Percentiles rank a stretch among this genome's conserved stretches.
These are phyloP conservation scores for Plasmodium billcollinsi DNA, from an alignment of 169 alveolate species.

Conservation along the genomic window DNA sequence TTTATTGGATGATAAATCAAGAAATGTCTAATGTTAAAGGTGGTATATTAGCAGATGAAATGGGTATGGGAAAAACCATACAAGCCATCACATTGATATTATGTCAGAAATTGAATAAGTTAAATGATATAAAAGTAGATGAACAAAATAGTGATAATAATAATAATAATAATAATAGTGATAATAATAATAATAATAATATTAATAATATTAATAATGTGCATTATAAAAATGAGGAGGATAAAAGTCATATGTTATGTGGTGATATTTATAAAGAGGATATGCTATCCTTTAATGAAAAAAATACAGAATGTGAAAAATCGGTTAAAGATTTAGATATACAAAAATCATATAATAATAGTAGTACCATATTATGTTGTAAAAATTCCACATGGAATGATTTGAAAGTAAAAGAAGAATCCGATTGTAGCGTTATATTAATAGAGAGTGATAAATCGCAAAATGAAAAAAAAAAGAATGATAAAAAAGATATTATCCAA, in stretches of 20 bases:
- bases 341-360: too few species aligned
- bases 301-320: too few species aligned
- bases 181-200: too few species aligned
- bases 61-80: constrained; percentile 91
- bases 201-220: too few species aligned
- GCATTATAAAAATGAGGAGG: too few species aligned
- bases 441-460: neutral
- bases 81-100: constrained; percentile 80
- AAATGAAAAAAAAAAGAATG: neutral
- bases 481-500: neutral
- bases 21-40: constrained; percentile 85
- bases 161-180: too few species aligned
- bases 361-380: too few species aligned
- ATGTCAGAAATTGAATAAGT: constrained; percentile 75
- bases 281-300: too few species aligned
- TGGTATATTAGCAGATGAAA: constrained; percentile 90
- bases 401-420: constrained; percentile 16
- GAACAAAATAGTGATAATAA: neutral
- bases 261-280: too few species aligned
- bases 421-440: constrained; percentile 2
- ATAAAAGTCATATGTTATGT: neutral
- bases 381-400: too few species aligned
- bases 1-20: constrained; percentile 87
- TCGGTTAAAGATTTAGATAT: too few species aligned
- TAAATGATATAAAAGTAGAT: neutral